These are phyloP conservation scores for Aspergillus sp. DNA, from an alignment of 2,329 filamentous ascomycete species.

Conservation along the genomic window DNA sequence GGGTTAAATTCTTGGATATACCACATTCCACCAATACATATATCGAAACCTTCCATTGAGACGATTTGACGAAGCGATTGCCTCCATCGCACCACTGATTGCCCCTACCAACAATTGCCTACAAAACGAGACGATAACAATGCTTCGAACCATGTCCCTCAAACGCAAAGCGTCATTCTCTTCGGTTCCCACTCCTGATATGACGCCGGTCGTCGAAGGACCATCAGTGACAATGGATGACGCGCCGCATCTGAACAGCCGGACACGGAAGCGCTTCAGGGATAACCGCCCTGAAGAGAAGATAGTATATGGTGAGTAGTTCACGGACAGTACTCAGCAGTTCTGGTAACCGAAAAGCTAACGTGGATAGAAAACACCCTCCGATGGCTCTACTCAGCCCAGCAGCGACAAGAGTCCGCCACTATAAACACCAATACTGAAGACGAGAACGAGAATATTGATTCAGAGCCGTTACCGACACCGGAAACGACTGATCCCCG, in stretches of 20 bases:
- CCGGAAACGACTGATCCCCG: conserved; percentile 29
- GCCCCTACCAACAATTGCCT: no score
- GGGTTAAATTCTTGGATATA: not conserved
- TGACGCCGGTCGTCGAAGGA: conserved; percentile 15
- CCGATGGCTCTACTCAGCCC: conserved; percentile 36
- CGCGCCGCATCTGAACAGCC: conserved; percentile 44
- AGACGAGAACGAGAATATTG: conserved; percentile 18
- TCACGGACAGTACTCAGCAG: not conserved
- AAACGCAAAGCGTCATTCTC: conserved; percentile 55
- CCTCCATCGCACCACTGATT: no score
- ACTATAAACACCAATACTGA: conserved; percentile 1
- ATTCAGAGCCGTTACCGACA: conserved; percentile 18
- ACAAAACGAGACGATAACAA: no score
- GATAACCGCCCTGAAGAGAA: conserved; percentile 53
- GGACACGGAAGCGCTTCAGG: conserved; percentile 54
- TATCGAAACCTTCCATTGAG: no score
- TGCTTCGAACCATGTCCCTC: conserved; percentile 20
- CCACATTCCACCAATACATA: no score
- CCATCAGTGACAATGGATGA: conserved; percentile 24
- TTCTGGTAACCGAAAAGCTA: not conserved
- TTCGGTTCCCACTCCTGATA: conserved; percentile 35
- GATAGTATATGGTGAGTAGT: conserved; percentile 45
- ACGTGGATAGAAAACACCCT: conserved; percentile 33
- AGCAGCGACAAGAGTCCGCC: conserved; percentile 22
- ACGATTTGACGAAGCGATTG: no score